phyloP scores from a whole-genome alignment of 176 grass and related monocot genomes.

The Eragrostis nindensis region DNA sequence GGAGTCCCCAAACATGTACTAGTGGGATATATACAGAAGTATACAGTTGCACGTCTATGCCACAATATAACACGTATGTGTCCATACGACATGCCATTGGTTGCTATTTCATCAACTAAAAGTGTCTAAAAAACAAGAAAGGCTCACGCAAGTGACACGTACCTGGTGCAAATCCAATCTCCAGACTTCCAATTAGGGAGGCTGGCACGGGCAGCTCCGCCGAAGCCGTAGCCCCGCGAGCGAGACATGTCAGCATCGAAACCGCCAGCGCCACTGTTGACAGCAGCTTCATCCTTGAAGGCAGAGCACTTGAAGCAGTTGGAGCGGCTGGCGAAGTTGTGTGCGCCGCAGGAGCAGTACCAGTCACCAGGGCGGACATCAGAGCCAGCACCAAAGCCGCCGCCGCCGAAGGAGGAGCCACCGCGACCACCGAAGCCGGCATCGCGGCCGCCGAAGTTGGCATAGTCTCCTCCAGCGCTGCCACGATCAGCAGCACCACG shows the following conservation, averaged over 20 bases:
- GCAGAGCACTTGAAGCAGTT: constrained; percentile 90
- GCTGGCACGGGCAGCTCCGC: constrained; percentile 47
- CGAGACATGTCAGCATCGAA: constrained; percentile 77
- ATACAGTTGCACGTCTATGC: not conserved
- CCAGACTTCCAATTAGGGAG: constrained; percentile 90
- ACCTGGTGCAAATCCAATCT: constrained; percentile 99
- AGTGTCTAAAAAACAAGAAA: not conserved
- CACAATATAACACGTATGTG: not conserved
- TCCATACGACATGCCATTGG: too few species aligned
- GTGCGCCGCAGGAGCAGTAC: constrained; percentile 87
- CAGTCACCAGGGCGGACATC: constrained; percentile 96
- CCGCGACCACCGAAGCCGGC: constrained; percentile 68
- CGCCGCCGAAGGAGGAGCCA: constrained; percentile 64
- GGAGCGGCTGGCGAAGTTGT: constrained; percentile 97
- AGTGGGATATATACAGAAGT: not conserved
- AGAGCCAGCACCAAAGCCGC: constrained; percentile 59
- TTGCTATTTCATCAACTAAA: not conserved
- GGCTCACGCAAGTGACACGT: not conserved
- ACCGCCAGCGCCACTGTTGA: constrained; percentile 59
- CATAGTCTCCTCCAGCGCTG: constrained; percentile 54
- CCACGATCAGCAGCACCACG: constrained; percentile 62
- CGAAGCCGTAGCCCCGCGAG: constrained; percentile 69
- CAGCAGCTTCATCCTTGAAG: constrained; percentile 78
- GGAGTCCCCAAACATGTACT: not conserved
- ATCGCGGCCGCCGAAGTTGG: constrained; percentile 66